Evolutionary conservation across 345 rosid species (phyloP).

Genomic region (Acer negundo): DNA sequence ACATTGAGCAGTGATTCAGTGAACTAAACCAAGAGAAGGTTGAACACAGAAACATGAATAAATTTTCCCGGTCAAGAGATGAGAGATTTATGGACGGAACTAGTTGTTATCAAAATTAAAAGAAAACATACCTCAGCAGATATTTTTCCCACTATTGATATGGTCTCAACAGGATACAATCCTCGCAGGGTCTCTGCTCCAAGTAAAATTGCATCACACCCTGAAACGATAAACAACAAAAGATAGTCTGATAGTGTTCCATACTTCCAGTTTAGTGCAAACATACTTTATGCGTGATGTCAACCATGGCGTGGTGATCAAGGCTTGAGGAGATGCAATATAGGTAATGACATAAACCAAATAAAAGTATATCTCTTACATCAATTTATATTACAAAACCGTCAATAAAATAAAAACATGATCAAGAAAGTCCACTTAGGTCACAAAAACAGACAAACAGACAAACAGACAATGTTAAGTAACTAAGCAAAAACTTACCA

Average conservation of each 20-base stretch:
- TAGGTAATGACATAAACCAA: neutral
- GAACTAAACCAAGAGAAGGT: neutral
- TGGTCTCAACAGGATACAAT: slow-evolving; percentile 84
- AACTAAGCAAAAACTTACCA: slow-evolving; percentile 46
- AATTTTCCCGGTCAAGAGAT: neutral
- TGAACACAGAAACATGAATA: neutral
- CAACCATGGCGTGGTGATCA: slow-evolving; percentile 1
- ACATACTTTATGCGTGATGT: neutral
- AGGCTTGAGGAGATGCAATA: neutral
- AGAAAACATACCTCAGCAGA: slow-evolving; percentile 73
- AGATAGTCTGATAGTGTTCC: slow-evolving; percentile 4
- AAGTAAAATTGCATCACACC: slow-evolving; percentile 90
- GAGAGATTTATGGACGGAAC: neutral
- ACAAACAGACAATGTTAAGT: neutral
- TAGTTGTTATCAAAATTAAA: neutral
- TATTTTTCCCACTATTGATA: slow-evolving; percentile 79
- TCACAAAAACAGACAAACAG: slow-evolving; percentile 10
- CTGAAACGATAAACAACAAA: slow-evolving; percentile 36
- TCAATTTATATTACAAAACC: neutral
- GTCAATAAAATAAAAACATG: neutral
- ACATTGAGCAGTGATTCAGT: neutral
- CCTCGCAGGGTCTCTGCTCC: slow-evolving; percentile 99
- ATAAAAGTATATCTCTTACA: neutral
- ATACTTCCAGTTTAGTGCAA: neutral
- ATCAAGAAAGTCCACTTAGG: neutral